These are phyloP conservation scores for Malus hybrid DNA, from an alignment of 331 rosid species.

Conservation along the genomic window DNA sequence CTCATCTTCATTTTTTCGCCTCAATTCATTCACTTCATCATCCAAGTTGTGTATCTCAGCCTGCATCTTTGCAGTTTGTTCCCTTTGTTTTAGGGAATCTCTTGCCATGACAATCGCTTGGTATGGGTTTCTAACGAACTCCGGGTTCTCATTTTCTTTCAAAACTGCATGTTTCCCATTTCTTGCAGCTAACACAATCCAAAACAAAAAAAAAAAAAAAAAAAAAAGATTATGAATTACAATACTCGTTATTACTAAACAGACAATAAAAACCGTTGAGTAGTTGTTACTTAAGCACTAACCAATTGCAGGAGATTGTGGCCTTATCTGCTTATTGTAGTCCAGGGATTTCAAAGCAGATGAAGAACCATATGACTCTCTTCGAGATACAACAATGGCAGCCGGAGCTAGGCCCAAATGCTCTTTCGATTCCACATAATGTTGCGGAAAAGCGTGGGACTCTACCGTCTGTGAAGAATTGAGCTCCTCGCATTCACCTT, in stretches of 20 bases:
- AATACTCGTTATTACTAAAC: not conserved
- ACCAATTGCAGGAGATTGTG: slow-evolving; percentile 67
- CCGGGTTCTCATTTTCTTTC: slow-evolving; percentile 81
- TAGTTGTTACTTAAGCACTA: slow-evolving; percentile 18
- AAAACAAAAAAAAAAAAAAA: not conserved
- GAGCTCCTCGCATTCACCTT: slow-evolving; percentile 87
- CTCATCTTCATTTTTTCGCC: slow-evolving; percentile 75
- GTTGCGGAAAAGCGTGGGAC: slow-evolving; percentile 89
- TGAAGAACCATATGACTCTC: slow-evolving; percentile 52
- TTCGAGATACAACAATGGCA: slow-evolving; percentile 62
- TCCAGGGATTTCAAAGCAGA: slow-evolving; percentile 65
- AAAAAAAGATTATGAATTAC: slow-evolving; percentile 4
- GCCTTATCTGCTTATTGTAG: slow-evolving; percentile 55
- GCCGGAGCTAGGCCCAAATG: slow-evolving; percentile 87
- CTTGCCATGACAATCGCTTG: slow-evolving; percentile 86
- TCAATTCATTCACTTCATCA: slow-evolving; percentile 61
- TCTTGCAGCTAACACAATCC: slow-evolving; percentile 41
- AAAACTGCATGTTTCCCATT: slow-evolving; percentile 33
- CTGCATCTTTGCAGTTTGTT: slow-evolving; percentile 61
- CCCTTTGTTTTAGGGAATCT: slow-evolving; percentile 83
- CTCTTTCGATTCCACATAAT: slow-evolving; percentile 60
- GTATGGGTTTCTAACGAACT: slow-evolving; percentile 51
- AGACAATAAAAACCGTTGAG: not conserved
- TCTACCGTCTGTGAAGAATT: slow-evolving; percentile 75
- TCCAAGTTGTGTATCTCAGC: slow-evolving; percentile 63